Evolutionary conservation across 2,329 filamentous ascomycete species (phyloP).

Genomic region (Colletotrichum ledebouriae): DNA sequence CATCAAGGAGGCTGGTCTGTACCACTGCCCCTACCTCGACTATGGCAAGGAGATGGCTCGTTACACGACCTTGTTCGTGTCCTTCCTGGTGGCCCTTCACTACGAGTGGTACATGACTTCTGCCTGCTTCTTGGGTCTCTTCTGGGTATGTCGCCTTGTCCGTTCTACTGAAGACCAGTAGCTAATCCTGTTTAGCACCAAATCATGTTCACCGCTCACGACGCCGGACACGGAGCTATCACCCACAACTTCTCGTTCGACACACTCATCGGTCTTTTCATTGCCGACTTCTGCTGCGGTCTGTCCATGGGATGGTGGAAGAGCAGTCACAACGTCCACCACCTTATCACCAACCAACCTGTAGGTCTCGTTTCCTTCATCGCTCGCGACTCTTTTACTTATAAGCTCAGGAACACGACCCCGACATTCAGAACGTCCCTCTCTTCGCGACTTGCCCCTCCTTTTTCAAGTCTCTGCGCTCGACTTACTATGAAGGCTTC

Average conservation of each 20-base stretch:
- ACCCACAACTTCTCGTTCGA: slow-evolving; percentile 70
- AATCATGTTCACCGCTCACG: slow-evolving; percentile 77
- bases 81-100: slow-evolving; percentile 61
- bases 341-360: slow-evolving; percentile 74
- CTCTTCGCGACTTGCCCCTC: slow-evolving; percentile 76
- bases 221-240: slow-evolving; percentile 74
- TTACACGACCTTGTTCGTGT: slow-evolving; percentile 64
- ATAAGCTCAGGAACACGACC: slow-evolving; percentile 63
- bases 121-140: slow-evolving; percentile 70
- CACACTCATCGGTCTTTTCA: slow-evolving; percentile 71
- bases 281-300: slow-evolving; percentile 75
- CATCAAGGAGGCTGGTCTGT: slow-evolving; percentile 68
- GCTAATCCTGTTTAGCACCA: slow-evolving; percentile 63
- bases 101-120: slow-evolving; percentile 69
- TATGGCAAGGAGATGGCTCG: slow-evolving; percentile 71
- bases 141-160: slow-evolving; percentile 62
- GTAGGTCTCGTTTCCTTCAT: slow-evolving; percentile 47
- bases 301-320: slow-evolving; percentile 79
- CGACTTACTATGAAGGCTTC: slow-evolving; percentile 73
- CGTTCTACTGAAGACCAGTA: slow-evolving; percentile 23
- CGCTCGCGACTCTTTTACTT: slow-evolving; percentile 11
- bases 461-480: slow-evolving; percentile 74
- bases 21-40: slow-evolving; percentile 69
- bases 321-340: slow-evolving; percentile 77
- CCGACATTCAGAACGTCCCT: slow-evolving; percentile 75